Evolutionary conservation across 768 basidiomycete species (phyloP), one percentile per base, ranked within the genome.

Genomic region (Tephrocybe sp.): DNA sequence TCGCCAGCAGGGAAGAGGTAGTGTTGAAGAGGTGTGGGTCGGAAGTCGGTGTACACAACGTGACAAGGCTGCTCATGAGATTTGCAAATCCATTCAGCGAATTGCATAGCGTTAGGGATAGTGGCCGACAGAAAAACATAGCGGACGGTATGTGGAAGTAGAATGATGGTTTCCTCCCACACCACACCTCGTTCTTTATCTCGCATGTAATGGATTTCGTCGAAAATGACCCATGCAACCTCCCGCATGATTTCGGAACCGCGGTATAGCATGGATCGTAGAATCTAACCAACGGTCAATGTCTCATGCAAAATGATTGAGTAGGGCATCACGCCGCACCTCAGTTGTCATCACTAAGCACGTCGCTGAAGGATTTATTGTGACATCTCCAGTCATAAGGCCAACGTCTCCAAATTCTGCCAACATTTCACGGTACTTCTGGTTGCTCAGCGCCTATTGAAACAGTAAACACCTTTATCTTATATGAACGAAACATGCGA

Each of bases 261-360:
- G 48, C 97, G 87, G 65, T 99, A 99, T 23, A 99, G 74, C 96
- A 99, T 99, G 4, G 95, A 98, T 17, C 97, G 86, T 45, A 99
- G 68, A 85, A 99, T 98, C 94, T 98, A 56, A 21, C 17, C 17
- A n/a, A 1, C 15, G 6, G 26, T 15, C 21, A 59, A 11, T 48
- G 51, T 47, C 10, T 32, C 15, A 2, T 10, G 20, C n/a, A 3
- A 4, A 25, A 24, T 34, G 8, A 21, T 37, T 9, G 25, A 45
- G 10, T 40, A 14, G n/a, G 8, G 37, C 25, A 34, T 11, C 11
- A 64, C 15, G 34, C 34, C 79, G 56, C 58, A 94, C 95, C 73
- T 99, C 97, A 3, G 97, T 99, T 1, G 96, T 99, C 97, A 99
- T 99, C 45, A 99, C 97, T 47, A 99, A 72, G 73, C 97, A 98